Conservation (phyloP, 495 filamentous ascomycete species). For the Jackrogersella multiformis region DNA sequence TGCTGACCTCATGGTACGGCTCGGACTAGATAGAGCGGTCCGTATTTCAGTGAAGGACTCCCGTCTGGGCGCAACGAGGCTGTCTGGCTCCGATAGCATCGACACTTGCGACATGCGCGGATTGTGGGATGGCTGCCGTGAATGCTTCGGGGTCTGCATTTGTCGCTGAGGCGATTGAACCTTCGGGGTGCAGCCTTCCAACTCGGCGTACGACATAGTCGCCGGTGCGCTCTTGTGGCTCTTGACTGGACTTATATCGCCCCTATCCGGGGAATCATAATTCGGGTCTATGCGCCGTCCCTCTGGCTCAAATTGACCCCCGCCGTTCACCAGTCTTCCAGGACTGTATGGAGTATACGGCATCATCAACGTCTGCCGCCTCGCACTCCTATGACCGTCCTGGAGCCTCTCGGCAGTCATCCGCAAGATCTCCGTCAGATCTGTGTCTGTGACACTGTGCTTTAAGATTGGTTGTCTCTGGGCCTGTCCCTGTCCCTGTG, state of each 20-base stretch:
- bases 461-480: constrained; percentile 33
- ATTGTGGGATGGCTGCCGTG: constrained; percentile 36
- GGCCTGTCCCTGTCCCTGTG: constrained; percentile 17
- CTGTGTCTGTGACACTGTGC: constrained; percentile 51
- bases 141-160: constrained; percentile 29
- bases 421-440: constrained; percentile 52
- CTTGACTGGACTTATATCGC: constrained; percentile 37
- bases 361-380: constrained; percentile 40
- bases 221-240: constrained; percentile 46
- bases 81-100: constrained; percentile 49
- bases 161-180: constrained; percentile 10
- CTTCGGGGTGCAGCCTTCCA: constrained; percentile 25
- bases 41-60: constrained; percentile 35
- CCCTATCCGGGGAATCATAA: constrained; percentile 10
- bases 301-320: neutral
- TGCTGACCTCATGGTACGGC: constrained; percentile 18
- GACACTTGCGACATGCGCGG: constrained; percentile 48
- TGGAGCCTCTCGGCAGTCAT: constrained; percentile 56
- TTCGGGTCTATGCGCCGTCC: neutral
- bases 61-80: constrained; percentile 28
- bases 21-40: constrained; percentile 39
- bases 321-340: neutral
- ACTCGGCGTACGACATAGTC: constrained; percentile 31
- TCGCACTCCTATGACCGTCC: constrained; percentile 43
- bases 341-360: constrained; percentile 7